Evolutionary conservation across 192 early-diverging fungal genomes (phyloP).

Genomic region (Haplosporangium gracile): DNA sequence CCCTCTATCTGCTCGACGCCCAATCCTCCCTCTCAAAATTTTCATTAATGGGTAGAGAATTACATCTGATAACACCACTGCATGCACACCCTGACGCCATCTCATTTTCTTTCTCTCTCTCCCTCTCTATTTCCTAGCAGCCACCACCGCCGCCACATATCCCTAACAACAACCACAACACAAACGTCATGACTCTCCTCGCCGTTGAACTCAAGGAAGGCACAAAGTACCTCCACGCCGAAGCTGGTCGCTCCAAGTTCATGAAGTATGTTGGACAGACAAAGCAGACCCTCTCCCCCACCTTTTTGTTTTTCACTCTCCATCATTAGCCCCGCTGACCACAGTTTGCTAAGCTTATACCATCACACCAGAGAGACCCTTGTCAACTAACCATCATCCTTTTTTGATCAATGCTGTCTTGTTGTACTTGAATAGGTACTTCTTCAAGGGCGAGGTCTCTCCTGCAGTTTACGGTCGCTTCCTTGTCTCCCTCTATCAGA

Average conservation of each 20-base stretch:
- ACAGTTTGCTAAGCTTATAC: neutral
- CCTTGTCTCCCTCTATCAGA: constrained; percentile 61
- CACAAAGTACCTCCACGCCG: constrained; percentile 61
- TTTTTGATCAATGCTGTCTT: neutral
- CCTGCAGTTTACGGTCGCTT: constrained; percentile 58
- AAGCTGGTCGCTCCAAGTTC: constrained; percentile 62
- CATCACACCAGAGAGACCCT: neutral
- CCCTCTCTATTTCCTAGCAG: neutral
- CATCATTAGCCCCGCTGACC: too few species aligned
- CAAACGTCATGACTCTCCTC: constrained; percentile 44
- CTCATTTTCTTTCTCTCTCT: neutral
- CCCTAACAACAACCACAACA: neutral
- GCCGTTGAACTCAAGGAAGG: constrained; percentile 63
- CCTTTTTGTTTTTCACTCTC: too few species aligned
- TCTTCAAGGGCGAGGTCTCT: constrained; percentile 63
- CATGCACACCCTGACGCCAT: constrained; percentile 2
- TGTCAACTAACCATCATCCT: neutral
- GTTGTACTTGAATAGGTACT: constrained; percentile 43
- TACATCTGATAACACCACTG: neutral
- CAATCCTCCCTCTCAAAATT: neutral
- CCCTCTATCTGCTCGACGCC: neutral
- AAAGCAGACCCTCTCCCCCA: neutral
- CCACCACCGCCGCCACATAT: neutral
- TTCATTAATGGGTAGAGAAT: neutral
- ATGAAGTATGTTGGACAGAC: constrained; percentile 54